phyloP scores from a whole-genome alignment of 2,329 filamentous ascomycete species.

The Beauveria asiatica region DNA sequence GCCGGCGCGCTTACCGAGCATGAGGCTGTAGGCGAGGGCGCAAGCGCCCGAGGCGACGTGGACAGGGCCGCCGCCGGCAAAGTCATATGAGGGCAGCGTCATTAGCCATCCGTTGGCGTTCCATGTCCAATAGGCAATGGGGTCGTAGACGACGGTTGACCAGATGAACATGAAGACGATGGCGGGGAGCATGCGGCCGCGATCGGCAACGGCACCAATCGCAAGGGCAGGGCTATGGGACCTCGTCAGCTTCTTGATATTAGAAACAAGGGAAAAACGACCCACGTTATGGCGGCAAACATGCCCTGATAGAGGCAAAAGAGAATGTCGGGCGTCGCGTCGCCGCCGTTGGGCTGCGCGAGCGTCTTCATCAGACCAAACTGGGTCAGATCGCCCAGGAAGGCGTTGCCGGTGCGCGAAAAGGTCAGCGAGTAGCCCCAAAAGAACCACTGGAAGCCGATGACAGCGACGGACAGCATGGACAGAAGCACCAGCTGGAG shows the following conservation, averaged over 20 bases:
- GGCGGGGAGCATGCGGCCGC: conserved; percentile 52
- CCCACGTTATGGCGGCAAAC: conserved; percentile 83
- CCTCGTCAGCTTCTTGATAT: neutral
- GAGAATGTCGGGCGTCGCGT: conserved; percentile 68
- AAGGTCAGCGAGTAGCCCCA: conserved; percentile 87
- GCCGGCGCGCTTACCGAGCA: conserved; percentile 61
- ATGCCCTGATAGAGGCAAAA: conserved; percentile 84
- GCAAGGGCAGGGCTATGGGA: conserved; percentile 42
- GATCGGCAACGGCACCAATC: conserved; percentile 52
- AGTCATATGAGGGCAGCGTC: conserved; percentile 61
- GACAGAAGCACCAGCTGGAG: conserved; percentile 79
- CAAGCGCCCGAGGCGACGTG: conserved; percentile 66
- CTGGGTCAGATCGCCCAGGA: conserved; percentile 72
- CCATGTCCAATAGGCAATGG: conserved; percentile 72
- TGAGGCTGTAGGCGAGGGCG: conserved; percentile 63
- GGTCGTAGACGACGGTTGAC: conserved; percentile 64
- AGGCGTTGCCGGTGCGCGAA: conserved; percentile 68
- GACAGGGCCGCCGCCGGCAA: conserved; percentile 66
- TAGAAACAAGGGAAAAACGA: conserved; percentile 12
- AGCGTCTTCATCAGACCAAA: conserved; percentile 74
- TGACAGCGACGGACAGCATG: conserved; percentile 69
- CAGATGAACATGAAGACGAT: conserved; percentile 62
- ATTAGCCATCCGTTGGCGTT: conserved; percentile 65
- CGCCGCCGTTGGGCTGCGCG: conserved; percentile 63
- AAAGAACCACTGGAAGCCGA: conserved; percentile 92